Evolutionary conservation across 2,329 filamentous ascomycete species (phyloP), one percentile per base, ranked within the genome.

Genomic region (Alternaria sp.): DNA sequence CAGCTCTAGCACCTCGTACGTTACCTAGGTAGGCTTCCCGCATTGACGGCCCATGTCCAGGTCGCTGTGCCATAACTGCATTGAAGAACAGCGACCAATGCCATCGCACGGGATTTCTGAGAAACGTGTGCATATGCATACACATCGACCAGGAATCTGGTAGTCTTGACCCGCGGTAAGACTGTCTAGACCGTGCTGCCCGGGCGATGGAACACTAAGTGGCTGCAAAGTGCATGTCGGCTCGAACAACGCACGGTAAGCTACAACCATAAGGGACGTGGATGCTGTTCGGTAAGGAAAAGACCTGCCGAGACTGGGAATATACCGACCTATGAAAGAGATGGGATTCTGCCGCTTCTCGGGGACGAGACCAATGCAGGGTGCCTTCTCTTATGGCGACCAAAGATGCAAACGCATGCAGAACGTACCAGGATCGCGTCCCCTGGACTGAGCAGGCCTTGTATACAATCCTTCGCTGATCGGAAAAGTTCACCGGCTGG

Each of bases 71-170:
- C 38, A 41, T 42, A 16, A n/a, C 26, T 42, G 47, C 30, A 52
- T 57, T 14, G 14, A 12, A 44, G 41, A 56, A 57, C 57, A 38
- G 47, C 32, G 54, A 22, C 24, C 49, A 32, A 42, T 22, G 48
- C 54, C 36, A 54, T 44, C 36, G 61, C 56, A 42, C 26, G 48
- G 44, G 32, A 47, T 20, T 54, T 52, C 58, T 54, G 58, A 52
- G 51, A 49, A 55, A 42, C 16, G 26, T 26, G 28, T 61, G 59
- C 62, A 58, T 44, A 34, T 46, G 24, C 46, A 59, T 61, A 59
- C 67, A 64, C 16, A 41, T 48, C 30, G 61, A 62, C 70, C 71
- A 62, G 51, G 62, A 54, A 55, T 57, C 55, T 61, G 66, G 65
- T 58, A 54, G 39, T 16, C 5, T 38, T 36, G 14, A 41, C 28